A percentile compares a stretch with the other conserved stretches of the same genome.
Conservation (phyloP, 1,139 yeast species). For the Torulaspora pretoriensis region DNA sequence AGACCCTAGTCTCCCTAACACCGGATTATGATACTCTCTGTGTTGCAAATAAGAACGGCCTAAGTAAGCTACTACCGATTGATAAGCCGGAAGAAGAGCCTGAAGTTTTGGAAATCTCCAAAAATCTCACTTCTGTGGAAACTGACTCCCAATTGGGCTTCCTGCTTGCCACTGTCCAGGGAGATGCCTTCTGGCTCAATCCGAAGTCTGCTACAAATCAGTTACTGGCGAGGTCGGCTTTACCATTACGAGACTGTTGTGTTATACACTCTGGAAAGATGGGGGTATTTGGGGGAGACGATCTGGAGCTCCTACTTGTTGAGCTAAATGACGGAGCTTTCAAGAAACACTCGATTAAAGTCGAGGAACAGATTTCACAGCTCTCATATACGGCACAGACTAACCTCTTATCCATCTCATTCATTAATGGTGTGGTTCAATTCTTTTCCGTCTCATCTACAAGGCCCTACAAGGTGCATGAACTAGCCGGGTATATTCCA, state of each 20-base stretch:
- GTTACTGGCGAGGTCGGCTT: constrained; percentile 37
- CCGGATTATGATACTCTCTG: constrained; percentile 25
- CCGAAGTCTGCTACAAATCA: constrained; percentile 16
- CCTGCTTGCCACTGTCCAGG: constrained; percentile 28
- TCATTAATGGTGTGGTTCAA: constrained; percentile 63
- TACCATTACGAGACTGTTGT: constrained; percentile 62
- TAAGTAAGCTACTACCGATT: constrained; percentile 27
- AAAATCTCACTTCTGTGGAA: constrained; percentile 22
- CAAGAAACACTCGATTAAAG: constrained; percentile 36
- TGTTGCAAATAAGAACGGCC: constrained; percentile 31
- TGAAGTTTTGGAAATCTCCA: constrained; percentile 29
- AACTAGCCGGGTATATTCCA: constrained; percentile 43
- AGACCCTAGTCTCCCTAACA: constrained; percentile 26
- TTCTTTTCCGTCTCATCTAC: constrained; percentile 56
- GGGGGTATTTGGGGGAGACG: constrained; percentile 75
- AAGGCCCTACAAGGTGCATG: constrained; percentile 40
- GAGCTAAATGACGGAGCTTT: constrained; percentile 43
- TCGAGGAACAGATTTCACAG: constrained; percentile 55
- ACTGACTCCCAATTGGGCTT: constrained; percentile 18
- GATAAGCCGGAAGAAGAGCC: constrained; percentile 34
- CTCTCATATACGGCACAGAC: constrained; percentile 60
- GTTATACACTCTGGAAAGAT: constrained; percentile 70
- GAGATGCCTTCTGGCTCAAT: constrained; percentile 28
- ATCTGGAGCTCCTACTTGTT: constrained; percentile 54
- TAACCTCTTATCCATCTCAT: constrained; percentile 56